Evolutionary conservation across 2,329 filamentous ascomycete genomes (phyloP), one percentile per base, ranked within the genome.

Genomic region (Fusarium tuaranense): DNA sequence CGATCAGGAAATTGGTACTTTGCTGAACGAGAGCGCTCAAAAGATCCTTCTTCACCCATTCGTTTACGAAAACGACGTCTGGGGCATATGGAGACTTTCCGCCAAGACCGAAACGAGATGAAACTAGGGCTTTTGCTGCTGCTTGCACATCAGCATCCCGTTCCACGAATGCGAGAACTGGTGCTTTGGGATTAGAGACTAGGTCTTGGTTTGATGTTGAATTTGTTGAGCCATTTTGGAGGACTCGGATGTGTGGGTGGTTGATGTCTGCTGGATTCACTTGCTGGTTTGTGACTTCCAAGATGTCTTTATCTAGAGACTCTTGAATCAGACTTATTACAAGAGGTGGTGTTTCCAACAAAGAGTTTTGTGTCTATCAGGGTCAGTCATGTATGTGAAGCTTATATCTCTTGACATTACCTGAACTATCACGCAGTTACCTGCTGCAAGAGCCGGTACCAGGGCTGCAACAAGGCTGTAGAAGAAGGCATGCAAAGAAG

Each of bases 11-110:
- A 2, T 72, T 65, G 1, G 72, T 75, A 5, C 63, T 73, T 7
- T 74, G 65, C 6, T 73, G 72, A 0, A 75, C 65, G 1, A 74
- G 69, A 1, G 72, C 68, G 0, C 70, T 44, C 4, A 76, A n/a
- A 5, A 78, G 30, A 5, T 78, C 76, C 13, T 74, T 78, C 51
- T 77, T 78, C 5, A 77, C 72, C 65, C 69, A 78, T 18, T 78
- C 76, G 3, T 78, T 78, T 1, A 78, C 76, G 0, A 77, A 60
- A 0, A 78, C 72, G 0, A 78, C 55, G 2, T 78, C 76, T 10
- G 76, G 76, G 0, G 76, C 76, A 22, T 78, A 78, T 0, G 75
- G 69, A 0, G 76, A 70, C 51, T 67, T 76, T 2, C 76, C 76
- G 7, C 67, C 64, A 0, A 76, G 41, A 4, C 64, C 65, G 12